Percentiles rank a stretch among this genome's conserved stretches.
These are phyloP conservation scores for Calocybe indica DNA, from an alignment of 768 basidiomycete species.

Conservation along the genomic window DNA sequence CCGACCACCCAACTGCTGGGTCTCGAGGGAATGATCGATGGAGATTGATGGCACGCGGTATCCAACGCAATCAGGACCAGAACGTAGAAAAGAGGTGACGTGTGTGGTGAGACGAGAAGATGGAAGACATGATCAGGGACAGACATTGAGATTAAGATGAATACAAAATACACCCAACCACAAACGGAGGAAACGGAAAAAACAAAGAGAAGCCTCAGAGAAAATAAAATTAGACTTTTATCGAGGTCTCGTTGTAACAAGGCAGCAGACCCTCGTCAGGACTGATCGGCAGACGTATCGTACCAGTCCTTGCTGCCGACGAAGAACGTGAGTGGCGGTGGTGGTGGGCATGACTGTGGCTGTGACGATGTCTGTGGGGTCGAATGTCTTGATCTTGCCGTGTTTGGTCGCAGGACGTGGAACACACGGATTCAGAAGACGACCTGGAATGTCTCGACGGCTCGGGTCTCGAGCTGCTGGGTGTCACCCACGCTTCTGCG, in stretches of 20 bases:
- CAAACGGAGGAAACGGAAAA: background rate
- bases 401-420: conserved; percentile 6
- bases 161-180: background rate
- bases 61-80: background rate
- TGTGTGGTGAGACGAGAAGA: background rate
- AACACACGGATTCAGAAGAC: conserved; percentile 14
- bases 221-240: conserved; percentile 8
- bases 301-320: conserved; percentile 25
- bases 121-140: no score
- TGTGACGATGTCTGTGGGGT: conserved; percentile 22
- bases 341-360: conserved; percentile 19
- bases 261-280: conserved; percentile 42
- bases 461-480: conserved; percentile 15
- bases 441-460: conserved; percentile 8
- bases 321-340: conserved; percentile 18
- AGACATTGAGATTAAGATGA: background rate
- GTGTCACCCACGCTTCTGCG: conserved; percentile 65
- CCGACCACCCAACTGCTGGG: no score
- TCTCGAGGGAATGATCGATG: no score
- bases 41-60: no score
- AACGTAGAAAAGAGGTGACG: background rate
- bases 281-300: conserved; percentile 37
- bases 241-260: conserved; percentile 13
- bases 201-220: background rate
- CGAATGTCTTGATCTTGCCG: conserved; percentile 18